phyloP scores from a whole-genome alignment of 1,139 yeast species.

The Saccharomycopsis hybrid region DNA sequence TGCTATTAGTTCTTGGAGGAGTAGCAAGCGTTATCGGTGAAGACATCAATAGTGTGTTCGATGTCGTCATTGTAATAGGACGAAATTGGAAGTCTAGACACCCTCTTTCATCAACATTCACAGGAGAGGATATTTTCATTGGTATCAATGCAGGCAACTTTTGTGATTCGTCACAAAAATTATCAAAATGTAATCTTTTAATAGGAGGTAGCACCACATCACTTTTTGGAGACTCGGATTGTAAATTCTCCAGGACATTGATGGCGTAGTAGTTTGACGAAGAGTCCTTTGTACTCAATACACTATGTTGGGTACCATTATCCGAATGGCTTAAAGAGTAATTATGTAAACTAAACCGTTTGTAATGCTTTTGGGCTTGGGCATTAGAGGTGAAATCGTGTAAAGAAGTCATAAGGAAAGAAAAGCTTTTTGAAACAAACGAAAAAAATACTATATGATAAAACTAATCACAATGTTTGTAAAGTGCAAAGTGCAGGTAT shows the following conservation, averaged over 20 bases:
- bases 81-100: background rate
- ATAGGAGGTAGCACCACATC: too few species aligned
- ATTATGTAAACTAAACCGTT: background rate
- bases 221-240: too few species aligned
- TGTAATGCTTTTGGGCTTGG: background rate
- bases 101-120: background rate
- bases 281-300: background rate
- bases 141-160: constrained; percentile 19
- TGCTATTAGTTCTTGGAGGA: background rate
- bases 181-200: too few species aligned
- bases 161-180: too few species aligned
- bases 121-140: constrained; percentile 13
- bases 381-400: too few species aligned
- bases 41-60: background rate
- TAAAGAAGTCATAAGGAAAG: too few species aligned
- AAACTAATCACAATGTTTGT: too few species aligned
- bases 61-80: background rate
- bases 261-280: constrained; percentile 7
- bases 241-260: too few species aligned
- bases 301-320: background rate
- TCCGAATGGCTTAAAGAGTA: background rate
- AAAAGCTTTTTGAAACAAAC: too few species aligned
- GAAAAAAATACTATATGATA: too few species aligned
- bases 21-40: background rate
- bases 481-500: too few species aligned